A percentile compares a stretch with the other conserved stretches of the same genome.
These are phyloP conservation scores for Cryptococcus sp. DNA, from an alignment of 1,284 basidiomycete species.

Conservation along the genomic window DNA sequence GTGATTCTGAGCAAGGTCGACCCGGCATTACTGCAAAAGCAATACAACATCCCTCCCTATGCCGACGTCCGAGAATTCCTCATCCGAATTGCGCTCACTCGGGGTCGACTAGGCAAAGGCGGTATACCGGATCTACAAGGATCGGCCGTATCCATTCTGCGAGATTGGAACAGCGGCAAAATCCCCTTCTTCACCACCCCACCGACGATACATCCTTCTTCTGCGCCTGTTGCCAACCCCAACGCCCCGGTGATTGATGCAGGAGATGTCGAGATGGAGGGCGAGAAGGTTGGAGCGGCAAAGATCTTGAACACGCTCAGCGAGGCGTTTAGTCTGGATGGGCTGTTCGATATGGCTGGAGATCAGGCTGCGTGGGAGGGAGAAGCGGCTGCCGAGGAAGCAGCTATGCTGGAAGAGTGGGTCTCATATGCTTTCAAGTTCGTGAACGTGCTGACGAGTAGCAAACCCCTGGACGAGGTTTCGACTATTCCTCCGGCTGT, in stretches of 20 bases:
- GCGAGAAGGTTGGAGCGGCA: constrained; percentile 35
- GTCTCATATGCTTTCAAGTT: constrained; percentile 1
- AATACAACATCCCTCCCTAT: constrained; percentile 74
- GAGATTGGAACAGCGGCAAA: constrained; percentile 95
- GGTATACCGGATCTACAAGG: constrained; percentile 84
- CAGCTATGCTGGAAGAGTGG: constrained; percentile 24
- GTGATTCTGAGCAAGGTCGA: constrained; percentile 72
- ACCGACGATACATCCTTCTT: constrained; percentile 69
- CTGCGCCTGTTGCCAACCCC: constrained; percentile 27
- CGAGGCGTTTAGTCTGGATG: constrained; percentile 45
- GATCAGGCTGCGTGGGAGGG: constrained; percentile 43
- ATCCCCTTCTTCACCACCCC: constrained; percentile 83
- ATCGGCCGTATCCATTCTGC: constrained; percentile 76
- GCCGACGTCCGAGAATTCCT: constrained; percentile 74
- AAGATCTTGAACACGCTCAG: constrained; percentile 41
- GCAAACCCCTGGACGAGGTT: not conserved
- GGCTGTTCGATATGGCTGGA: constrained; percentile 38
- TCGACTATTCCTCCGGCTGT: not conserved
- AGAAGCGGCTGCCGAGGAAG: constrained; percentile 22
- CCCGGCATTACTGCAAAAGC: constrained; percentile 61
- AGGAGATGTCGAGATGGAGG: constrained; percentile 34
- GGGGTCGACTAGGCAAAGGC: constrained; percentile 84
- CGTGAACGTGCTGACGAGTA: not conserved
- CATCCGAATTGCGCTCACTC: constrained; percentile 79
- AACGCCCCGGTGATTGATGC: constrained; percentile 1